Base-by-base conservation (phyloP, 306 rosid species). In the Prunus dulcis region DNA sequence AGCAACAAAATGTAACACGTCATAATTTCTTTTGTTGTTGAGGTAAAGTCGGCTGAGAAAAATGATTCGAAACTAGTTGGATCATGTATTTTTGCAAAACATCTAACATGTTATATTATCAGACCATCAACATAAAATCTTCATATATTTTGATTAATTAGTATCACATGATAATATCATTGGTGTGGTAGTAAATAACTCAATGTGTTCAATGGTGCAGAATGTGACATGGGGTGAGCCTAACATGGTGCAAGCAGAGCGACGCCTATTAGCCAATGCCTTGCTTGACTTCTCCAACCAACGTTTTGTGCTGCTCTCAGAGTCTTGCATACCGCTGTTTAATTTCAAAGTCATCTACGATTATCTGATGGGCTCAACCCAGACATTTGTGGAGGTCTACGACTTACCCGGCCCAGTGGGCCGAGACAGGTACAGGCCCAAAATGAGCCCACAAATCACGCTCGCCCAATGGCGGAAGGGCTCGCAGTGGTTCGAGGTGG, bases 401-500 rank as follows among this genome's bases (percentile, higher is more conserved):
- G 90, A 95, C 38, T 9, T 81, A 0, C 86, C 65, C 0, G 80
- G 92, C 0, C 15, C 46, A 0, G 91, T 85, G 4, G 97, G 97
- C 2, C 93, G 91, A 7, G 96, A 94, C 9, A 85, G 99, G 5
- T 95, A 90, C 79, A 83, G 5, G 3, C 4, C 46, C 3, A 71
- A 34, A 45, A 92, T 95, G 99, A 70, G 22, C 25, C 97, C 97
- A 0, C 55, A 8, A 0, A 73, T 95, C 17, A 77, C 2, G 2
- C 78, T 91, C 4, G 7, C 41, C 0, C 96, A 92, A 22, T 95
- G 99, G 99, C 78, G 97, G 6, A 95, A 95, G 70, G 97, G 99
- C 3, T 92, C 97, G 2, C 97, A 92, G n/a, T 95, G 98, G 98
- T 95, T 95, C 70, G 90, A 84, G 76, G 76, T 92, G 30, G 91